These are phyloP conservation scores for Exsudoporus frostii DNA, from an alignment of 768 basidiomycete species.

Conservation along the genomic window DNA sequence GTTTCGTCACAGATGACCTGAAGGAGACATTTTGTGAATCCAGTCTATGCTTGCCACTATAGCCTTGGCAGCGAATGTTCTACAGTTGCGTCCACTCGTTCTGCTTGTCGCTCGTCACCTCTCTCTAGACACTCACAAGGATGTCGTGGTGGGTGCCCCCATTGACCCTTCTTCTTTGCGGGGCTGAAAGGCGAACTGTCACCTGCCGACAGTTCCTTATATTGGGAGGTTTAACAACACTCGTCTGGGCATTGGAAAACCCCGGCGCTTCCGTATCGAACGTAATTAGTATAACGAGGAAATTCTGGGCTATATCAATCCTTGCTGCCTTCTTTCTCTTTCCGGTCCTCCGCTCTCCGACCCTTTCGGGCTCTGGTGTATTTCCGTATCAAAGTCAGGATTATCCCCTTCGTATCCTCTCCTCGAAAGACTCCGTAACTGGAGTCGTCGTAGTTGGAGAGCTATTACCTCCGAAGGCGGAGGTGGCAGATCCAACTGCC, in stretches of 20 bases:
- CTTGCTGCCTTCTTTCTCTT: slow-evolving; percentile 38
- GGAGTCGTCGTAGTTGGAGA: slow-evolving; percentile 86
- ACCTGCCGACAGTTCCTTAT: slow-evolving; percentile 20
- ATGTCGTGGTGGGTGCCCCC: slow-evolving; percentile 18
- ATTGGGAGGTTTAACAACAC: slow-evolving; percentile 18
- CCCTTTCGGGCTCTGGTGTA: slow-evolving; percentile 52
- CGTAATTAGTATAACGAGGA: not conserved
- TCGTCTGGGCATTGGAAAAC: slow-evolving; percentile 14
- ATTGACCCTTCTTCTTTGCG: not conserved
- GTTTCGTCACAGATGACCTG: not conserved
- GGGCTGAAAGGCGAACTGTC: slow-evolving; percentile 1
- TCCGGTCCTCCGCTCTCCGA: slow-evolving; percentile 47
- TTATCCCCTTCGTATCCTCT: slow-evolving; percentile 63
- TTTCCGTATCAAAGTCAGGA: slow-evolving; percentile 50
- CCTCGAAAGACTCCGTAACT: slow-evolving; percentile 65
- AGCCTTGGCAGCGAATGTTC: slow-evolving; percentile 23
- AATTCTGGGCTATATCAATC: slow-evolving; percentile 15
- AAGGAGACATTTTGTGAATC: not conserved
- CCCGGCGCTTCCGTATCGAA: not conserved
- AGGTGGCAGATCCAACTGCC: slow-evolving; percentile 25
- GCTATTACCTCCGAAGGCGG: slow-evolving; percentile 39
- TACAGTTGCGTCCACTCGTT: slow-evolving; percentile 26
- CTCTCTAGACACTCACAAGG: slow-evolving; percentile 19
- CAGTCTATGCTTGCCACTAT: slow-evolving; percentile 25
- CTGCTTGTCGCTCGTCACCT: slow-evolving; percentile 11